These are phyloP conservation scores for Favolaschia claudopus DNA, from an alignment of 768 basidiomycete species.

Conservation along the genomic window DNA sequence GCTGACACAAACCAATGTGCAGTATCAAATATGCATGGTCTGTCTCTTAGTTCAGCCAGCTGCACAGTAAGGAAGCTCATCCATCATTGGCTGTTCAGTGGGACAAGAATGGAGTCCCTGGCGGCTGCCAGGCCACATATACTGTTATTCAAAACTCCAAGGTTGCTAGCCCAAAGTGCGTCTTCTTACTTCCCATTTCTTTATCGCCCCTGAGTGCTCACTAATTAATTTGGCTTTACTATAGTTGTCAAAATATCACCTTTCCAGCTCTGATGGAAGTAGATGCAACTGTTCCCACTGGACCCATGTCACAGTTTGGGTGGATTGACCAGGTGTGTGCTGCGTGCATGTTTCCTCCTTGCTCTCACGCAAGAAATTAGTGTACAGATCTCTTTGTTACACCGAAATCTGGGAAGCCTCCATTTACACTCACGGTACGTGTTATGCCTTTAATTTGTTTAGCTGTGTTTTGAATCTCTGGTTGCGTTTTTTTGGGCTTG, in stretches of 20 bases:
- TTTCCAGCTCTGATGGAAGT: slow-evolving; percentile 42
- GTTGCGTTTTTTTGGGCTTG: not conserved
- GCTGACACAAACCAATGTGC: not conserved
- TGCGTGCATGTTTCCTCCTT: not conserved
- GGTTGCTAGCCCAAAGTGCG: slow-evolving; percentile 38
- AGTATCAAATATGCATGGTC: slow-evolving; percentile 71
- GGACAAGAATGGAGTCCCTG: slow-evolving; percentile 53
- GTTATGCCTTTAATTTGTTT: not conserved
- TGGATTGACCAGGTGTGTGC: slow-evolving; percentile 52
- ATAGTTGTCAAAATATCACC: slow-evolving; percentile 48
- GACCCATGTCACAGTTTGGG: slow-evolving; percentile 52
- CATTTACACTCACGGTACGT: slow-evolving; percentile 56
- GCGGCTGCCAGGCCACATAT: slow-evolving; percentile 61
- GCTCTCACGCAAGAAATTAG: slow-evolving; percentile 32
- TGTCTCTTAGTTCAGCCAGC: slow-evolving; percentile 26
- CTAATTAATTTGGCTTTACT: not conserved
- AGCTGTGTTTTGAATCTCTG: not conserved
- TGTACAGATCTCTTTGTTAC: slow-evolving; percentile 56
- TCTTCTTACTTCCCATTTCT: not conserved
- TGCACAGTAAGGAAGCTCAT: not conserved
- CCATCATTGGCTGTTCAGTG: slow-evolving; percentile 37
- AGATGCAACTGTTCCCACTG: slow-evolving; percentile 41
- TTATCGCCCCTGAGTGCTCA: not conserved
- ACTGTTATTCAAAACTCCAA: slow-evolving; percentile 54
- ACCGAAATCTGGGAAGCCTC: slow-evolving; percentile 53